A percentile compares a stretch with the other conserved stretches of the same genome.
phyloP scores from a whole-genome alignment of 495 filamentous ascomycete species.

The Pyrenula aspistea region DNA sequence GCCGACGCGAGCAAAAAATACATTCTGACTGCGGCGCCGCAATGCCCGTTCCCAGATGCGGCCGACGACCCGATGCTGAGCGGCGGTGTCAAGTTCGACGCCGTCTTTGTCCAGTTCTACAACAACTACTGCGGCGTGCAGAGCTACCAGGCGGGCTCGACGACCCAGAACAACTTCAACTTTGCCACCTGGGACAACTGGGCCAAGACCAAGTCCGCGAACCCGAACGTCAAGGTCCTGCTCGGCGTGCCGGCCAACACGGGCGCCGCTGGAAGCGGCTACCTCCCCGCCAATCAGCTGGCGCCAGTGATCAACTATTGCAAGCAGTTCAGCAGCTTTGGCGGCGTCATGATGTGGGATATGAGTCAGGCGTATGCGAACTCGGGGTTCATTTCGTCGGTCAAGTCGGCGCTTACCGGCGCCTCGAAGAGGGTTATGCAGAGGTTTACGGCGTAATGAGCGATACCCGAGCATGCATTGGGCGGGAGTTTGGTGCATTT shows the following conservation, averaged over 20 bases:
- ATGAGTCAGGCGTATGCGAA: constrained; percentile 49
- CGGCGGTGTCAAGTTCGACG: constrained; percentile 43
- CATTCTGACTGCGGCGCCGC: constrained; percentile 55
- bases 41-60: constrained; percentile 54
- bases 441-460: not conserved
- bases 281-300: constrained; percentile 32
- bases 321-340: constrained; percentile 46
- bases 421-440: not conserved
- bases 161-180: constrained; percentile 49
- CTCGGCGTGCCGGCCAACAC: constrained; percentile 54
- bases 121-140: constrained; percentile 58
- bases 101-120: constrained; percentile 63
- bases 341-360: constrained; percentile 67
- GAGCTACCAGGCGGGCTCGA: constrained; percentile 30
- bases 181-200: constrained; percentile 61
- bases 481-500: not conserved
- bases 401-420: constrained; percentile 10
- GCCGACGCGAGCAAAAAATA: constrained; percentile 34
- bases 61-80: constrained; percentile 45
- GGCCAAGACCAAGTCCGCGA: constrained; percentile 46
- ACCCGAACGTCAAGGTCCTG: constrained; percentile 51
- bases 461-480: not conserved
- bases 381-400: constrained; percentile 37
- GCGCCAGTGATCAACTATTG: constrained; percentile 34
- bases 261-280: constrained; percentile 45